phyloP scores from a whole-genome alignment of 495 filamentous ascomycete species.

The Neurospora sp. region DNA sequence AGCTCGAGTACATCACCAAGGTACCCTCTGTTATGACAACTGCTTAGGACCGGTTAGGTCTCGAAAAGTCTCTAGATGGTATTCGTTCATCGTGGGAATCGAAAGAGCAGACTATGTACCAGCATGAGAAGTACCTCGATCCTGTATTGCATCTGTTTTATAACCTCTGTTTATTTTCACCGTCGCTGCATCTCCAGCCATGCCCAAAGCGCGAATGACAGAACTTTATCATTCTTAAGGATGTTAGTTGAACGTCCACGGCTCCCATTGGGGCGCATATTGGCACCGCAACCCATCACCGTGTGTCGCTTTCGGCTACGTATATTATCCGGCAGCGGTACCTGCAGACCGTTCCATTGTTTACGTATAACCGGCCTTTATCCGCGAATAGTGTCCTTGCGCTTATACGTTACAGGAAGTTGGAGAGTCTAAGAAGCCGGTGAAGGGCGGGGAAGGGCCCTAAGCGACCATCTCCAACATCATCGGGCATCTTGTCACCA shows the following conservation, averaged over 20 bases:
- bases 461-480: neutral
- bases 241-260: neutral
- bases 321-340: neutral
- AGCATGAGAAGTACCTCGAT: neutral
- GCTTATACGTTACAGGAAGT: neutral
- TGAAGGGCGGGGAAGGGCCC: neutral
- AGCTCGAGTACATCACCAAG: too few species aligned
- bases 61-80: neutral
- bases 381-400: neutral
- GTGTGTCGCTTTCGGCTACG: neutral
- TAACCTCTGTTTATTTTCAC: too few species aligned
- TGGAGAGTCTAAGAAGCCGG: neutral
- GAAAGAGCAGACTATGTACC: neutral
- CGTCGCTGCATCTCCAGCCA: too few species aligned
- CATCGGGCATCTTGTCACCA: neutral
- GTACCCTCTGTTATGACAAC: too few species aligned
- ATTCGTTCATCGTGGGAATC: neutral
- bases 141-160: neutral
- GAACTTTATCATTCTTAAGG: neutral
- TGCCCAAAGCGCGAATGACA: neutral
- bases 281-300: neutral
- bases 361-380: neutral
- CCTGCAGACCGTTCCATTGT: neutral
- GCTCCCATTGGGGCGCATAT: neutral
- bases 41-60: neutral